Evolutionary conservation across 192 early-diverging fungal species (phyloP), one percentile per base, ranked within the genome.

Genomic region (Linnemannia zychae): DNA sequence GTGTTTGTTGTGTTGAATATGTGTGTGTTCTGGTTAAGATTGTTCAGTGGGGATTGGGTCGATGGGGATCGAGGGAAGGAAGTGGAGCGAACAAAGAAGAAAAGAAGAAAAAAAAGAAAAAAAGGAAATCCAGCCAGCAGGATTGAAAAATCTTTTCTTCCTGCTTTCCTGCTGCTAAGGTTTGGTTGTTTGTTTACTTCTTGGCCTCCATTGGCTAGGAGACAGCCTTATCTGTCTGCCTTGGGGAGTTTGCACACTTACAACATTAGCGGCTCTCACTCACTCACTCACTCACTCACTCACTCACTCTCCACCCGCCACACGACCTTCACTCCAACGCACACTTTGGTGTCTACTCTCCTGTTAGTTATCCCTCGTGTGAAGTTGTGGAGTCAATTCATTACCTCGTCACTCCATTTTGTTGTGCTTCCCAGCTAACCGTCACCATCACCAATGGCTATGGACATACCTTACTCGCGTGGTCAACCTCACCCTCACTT

Each of bases 81-180:
- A 65, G 66, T 48, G 33, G 57, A 73, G 63, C 24, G 28, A 49
- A 53, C 40, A 71, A 77, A 20, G 71, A 34, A 73, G 67, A 74
- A 72, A 16, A 71, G n/a, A 44, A 76, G 34, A 76, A 76, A 5
- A 72, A 40, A 34, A 71, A 72, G 40, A 67, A 31, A 50, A 72
- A 66, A 5, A 12, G 57, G 16, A 63, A 71, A 70, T n/a, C n/a
- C n/a, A n/a, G n/a, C n/a, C n/a, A n/a, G 34, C 68, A 12, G 63
- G 28, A 67, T 31, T 15, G 72, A 63, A 78, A 72, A 71, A 44
- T 37, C 53, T 72, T 67, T 68, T 73, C 28, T 57, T 36, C 52
- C 38, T 47, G 46, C 74, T 69, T 74, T 50, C 38, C 52, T 31
- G 49, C 17, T 50, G 17, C 7, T 48, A 17, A 20, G 12, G 40